Evolutionary conservation across 495 filamentous ascomycete species (phyloP).

Genomic region (Penicillium cataractarum): DNA sequence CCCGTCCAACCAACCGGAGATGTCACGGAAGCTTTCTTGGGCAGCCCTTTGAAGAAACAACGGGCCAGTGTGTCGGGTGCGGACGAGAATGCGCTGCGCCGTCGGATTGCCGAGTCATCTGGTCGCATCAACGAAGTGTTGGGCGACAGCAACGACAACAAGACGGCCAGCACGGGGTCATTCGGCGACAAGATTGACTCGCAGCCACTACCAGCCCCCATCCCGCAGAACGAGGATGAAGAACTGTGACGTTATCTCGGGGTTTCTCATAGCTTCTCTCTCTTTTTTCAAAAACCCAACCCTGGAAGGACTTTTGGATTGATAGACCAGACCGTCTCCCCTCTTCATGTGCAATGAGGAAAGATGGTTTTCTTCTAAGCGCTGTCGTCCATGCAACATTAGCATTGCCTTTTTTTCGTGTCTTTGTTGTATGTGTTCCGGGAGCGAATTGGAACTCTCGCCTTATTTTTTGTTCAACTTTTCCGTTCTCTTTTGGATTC

Average conservation of each 20-base stretch:
- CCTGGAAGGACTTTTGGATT: constrained; percentile 1
- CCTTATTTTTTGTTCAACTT: background rate
- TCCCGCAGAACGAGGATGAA: constrained; percentile 36
- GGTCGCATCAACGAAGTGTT: constrained; percentile 43
- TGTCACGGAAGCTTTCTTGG: constrained; percentile 57
- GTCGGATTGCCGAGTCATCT: constrained; percentile 50
- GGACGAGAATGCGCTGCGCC: constrained; percentile 57
- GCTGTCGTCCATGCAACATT: constrained; percentile 2
- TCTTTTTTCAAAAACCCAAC: background rate
- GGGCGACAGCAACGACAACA: constrained; percentile 21
- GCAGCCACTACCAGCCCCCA: background rate
- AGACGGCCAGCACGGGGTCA: constrained; percentile 9
- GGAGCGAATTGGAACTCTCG: background rate
- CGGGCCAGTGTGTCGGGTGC: constrained; percentile 68
- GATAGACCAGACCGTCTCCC: constrained; percentile 13
- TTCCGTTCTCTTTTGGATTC: background rate
- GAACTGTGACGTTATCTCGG: constrained; percentile 36
- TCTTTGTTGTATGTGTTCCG: background rate
- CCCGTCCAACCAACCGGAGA: constrained; percentile 34
- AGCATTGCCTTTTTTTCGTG: background rate
- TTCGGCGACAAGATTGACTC: constrained; percentile 24
- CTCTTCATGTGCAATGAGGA: background rate
- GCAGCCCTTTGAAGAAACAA: constrained; percentile 84
- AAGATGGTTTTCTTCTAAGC: background rate
- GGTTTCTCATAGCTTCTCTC: background rate